Evolutionary conservation across 2,329 filamentous ascomycete genomes (phyloP), one percentile per base, ranked within the genome.

Genomic region (Fusarium nodosum): DNA sequence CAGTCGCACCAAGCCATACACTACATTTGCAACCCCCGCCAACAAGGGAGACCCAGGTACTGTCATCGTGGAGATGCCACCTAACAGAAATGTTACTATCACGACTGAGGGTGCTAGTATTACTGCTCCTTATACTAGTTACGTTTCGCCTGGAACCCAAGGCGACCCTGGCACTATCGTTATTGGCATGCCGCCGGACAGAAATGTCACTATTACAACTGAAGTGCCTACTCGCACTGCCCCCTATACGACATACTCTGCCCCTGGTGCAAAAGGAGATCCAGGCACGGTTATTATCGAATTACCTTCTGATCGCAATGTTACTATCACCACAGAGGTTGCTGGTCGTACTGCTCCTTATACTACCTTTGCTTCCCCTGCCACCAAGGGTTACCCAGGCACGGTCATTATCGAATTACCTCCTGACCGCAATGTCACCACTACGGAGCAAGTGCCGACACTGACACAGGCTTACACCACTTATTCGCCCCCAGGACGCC

Each of bases 301-400:
- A 28, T 15, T 62, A 3, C 64, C 64, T 3, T 48, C 63, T 7
- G 63, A 57, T 28, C 34, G 46, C 8, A 67, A 66, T 15, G 48
- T 67, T 1, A 67, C 64, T 3, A 58, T 69, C 18, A 69, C 66
- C 3, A 46, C 53, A 3, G 56, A 53, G n/a, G 33, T 69, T n/a
- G 30, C 47, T 24, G 54, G 52, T 11, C 41, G 39, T 5, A 67
- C 64, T n/a, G 38, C 47, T 13, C 57, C 62, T 13, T 51, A 54
- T 18, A 67, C 64, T 3, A 51, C 51, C 3, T 67, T 54, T 30
- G 48, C 38, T 8, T 7, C 63, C 2, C 57, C 64, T n/a, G 52
- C 24, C 6, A 50, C n/a, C 9, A 45, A 26, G 15, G 63, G 63
- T 7, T 50, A 66, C 4, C 63, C 63, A 24, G 63, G 63, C 28